Conservation (phyloP, 2,329 filamentous ascomycete species). For the Diaporthe citrichinensis region DNA sequence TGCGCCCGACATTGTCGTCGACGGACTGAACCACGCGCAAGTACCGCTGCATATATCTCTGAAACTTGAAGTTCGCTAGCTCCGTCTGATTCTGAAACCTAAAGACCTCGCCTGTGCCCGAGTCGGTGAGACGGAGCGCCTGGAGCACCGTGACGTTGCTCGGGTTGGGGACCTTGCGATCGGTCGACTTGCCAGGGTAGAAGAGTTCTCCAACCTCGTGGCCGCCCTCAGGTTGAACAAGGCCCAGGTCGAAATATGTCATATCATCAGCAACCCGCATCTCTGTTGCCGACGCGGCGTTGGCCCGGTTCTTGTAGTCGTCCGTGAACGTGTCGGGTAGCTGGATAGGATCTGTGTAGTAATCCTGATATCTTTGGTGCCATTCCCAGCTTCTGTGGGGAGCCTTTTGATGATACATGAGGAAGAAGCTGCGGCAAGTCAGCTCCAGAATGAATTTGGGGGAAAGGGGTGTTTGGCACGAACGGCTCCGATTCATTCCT, state of each 20-base stretch:
- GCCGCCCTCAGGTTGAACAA: conserved; percentile 66
- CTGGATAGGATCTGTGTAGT: conserved; percentile 62
- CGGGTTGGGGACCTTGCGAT: conserved; percentile 57
- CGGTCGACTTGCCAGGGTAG: conserved; percentile 41
- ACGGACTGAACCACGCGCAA: conserved; percentile 65
- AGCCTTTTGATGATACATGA: conserved; percentile 71
- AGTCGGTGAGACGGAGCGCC: conserved; percentile 57
- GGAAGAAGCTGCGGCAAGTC: conserved; percentile 55
- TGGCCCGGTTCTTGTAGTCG: conserved; percentile 68
- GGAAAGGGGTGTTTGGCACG: neutral
- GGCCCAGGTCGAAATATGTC: conserved; percentile 65
- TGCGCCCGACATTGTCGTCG: conserved; percentile 65
- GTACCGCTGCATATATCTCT: conserved; percentile 70
- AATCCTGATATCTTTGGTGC: conserved; percentile 60
- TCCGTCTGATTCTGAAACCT: conserved; percentile 58
- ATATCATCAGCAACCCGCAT: conserved; percentile 66
- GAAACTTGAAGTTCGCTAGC: conserved; percentile 67
- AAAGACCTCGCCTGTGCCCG: conserved; percentile 61
- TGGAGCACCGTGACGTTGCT: conserved; percentile 41
- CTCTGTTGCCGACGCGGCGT: conserved; percentile 63
- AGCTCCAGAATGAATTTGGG: neutral
- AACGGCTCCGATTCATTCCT: conserved; percentile 54
- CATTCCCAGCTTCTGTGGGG: conserved; percentile 68
- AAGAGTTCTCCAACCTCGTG: conserved; percentile 48
- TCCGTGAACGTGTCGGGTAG: conserved; percentile 67